Conservation (phyloP, 805 yeast genomes). For the Lachancea sp. region DNA sequence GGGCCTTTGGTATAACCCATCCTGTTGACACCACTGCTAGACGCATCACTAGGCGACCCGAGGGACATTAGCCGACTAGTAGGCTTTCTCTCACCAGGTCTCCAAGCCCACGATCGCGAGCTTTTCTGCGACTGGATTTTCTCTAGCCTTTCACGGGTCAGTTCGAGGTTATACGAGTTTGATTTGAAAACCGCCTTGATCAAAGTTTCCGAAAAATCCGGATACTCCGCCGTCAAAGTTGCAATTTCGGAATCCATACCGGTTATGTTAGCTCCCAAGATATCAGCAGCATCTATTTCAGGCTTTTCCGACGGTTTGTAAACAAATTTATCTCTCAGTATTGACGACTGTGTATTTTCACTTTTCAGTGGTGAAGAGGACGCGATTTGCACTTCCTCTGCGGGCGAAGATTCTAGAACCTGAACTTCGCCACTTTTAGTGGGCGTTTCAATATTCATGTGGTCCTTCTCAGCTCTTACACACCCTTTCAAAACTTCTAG, state of each 20-base stretch:
- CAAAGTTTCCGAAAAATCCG: constrained; percentile 31
- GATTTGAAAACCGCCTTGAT: constrained; percentile 37
- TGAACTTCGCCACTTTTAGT: constrained; percentile 30
- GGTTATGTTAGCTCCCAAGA: neutral
- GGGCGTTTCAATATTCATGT: constrained; percentile 5
- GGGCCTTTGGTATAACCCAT: neutral
- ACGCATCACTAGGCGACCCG: constrained; percentile 4
- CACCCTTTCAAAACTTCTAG: neutral
- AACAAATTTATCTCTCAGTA: constrained; percentile 39
- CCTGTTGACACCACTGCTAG: constrained; percentile 1
- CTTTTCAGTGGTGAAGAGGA: constrained; percentile 29
- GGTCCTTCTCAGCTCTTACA: neutral
- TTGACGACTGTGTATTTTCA: constrained; percentile 12
- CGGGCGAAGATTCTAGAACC: constrained; percentile 47
- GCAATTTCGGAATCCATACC: constrained; percentile 6
- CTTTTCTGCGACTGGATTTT: constrained; percentile 16
- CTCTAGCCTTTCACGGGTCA: constrained; percentile 31
- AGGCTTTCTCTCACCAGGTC: constrained; percentile 25
- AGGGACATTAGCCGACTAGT: constrained; percentile 14
- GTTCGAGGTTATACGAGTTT: constrained; percentile 33
- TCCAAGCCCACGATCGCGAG: constrained; percentile 12
- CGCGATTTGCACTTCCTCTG: constrained; percentile 13
- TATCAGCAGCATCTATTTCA: neutral
- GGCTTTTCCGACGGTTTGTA: constrained; percentile 27
- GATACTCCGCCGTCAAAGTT: constrained; percentile 25